phyloP scores from a whole-genome alignment of 2,329 filamentous ascomycete species.

The Botrytis tulipae region DNA sequence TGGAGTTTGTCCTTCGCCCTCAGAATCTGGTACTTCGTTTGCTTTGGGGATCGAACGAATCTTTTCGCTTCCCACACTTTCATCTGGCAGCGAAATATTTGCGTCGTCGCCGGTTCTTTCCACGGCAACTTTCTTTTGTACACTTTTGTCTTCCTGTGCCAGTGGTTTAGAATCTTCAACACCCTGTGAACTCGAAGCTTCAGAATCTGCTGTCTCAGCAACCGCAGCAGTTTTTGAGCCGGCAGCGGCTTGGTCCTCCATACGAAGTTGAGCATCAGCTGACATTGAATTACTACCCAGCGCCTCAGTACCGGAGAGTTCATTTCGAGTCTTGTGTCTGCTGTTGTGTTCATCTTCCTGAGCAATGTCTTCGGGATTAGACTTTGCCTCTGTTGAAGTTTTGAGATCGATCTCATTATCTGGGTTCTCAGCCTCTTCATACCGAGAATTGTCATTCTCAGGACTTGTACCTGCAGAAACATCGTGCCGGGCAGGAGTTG shows the following conservation, averaged over 20 bases:
- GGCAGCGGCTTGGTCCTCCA: slow-evolving; percentile 49
- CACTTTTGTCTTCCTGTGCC: background rate
- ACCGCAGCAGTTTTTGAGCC: slow-evolving; percentile 33
- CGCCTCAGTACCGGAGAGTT: slow-evolving; percentile 43
- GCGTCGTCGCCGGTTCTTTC: background rate
- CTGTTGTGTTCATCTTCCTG: slow-evolving; percentile 40
- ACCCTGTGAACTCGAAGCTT: slow-evolving; percentile 13
- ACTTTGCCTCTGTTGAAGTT: slow-evolving; percentile 38
- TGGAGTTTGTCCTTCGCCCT: slow-evolving; percentile 31
- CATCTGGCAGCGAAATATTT: background rate
- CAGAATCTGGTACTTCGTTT: slow-evolving; percentile 34
- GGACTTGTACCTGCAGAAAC: slow-evolving; percentile 73
- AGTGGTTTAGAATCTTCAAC: background rate
- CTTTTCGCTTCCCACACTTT: slow-evolving; percentile 20
- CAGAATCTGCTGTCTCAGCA: slow-evolving; percentile 13
- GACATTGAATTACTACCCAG: slow-evolving; percentile 45
- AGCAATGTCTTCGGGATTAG: slow-evolving; percentile 34
- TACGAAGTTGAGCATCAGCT: slow-evolving; percentile 57
- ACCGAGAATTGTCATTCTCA: slow-evolving; percentile 62
- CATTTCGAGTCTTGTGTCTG: slow-evolving; percentile 32
- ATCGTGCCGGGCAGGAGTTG: slow-evolving; percentile 67
- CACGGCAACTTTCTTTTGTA: slow-evolving; percentile 8
- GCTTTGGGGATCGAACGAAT: slow-evolving; percentile 20
- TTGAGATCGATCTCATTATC: slow-evolving; percentile 46
- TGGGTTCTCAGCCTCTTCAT: slow-evolving; percentile 47